Percentiles rank a stretch among this genome's conserved stretches.
Evolutionary conservation across 306 rosid genomes (phyloP).

Genomic region (Acacia melanoxylon): DNA sequence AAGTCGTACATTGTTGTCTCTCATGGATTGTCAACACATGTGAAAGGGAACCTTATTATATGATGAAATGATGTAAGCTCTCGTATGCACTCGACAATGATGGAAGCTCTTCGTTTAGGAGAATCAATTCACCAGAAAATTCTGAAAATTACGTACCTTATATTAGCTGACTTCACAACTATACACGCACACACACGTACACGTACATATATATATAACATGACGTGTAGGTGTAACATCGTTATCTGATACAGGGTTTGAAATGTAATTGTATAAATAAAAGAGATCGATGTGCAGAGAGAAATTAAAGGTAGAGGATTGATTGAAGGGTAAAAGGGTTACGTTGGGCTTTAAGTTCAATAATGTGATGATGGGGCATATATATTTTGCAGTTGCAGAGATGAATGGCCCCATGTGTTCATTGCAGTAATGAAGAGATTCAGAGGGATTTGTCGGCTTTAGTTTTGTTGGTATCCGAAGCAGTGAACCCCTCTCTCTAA

Average conservation of each 20-base stretch:
- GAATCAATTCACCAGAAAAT: neutral
- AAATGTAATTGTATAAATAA: neutral
- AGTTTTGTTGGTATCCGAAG: conserved; percentile 19
- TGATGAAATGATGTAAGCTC: neutral
- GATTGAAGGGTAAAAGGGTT: neutral
- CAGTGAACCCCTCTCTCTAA: neutral
- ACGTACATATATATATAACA: neutral
- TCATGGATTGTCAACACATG: neutral
- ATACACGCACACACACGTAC: too few relatives aligned
- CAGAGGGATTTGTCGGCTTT: neutral
- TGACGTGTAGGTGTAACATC: neutral
- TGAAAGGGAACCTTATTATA: neutral
- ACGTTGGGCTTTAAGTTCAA: neutral
- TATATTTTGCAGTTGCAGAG: conserved; percentile 1
- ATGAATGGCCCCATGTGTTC: conserved; percentile 16
- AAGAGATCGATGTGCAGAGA: neutral
- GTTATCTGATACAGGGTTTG: neutral
- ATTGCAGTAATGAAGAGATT: conserved; percentile 7
- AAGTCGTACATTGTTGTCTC: neutral
- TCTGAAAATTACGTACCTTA: neutral
- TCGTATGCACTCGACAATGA: neutral
- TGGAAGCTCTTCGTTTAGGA: neutral
- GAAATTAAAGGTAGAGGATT: neutral
- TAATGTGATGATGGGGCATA: conserved; percentile 1
- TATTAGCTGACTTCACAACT: neutral